Conservation (phyloP, 208 protist species). For the Zelonia costaricensis region DNA sequence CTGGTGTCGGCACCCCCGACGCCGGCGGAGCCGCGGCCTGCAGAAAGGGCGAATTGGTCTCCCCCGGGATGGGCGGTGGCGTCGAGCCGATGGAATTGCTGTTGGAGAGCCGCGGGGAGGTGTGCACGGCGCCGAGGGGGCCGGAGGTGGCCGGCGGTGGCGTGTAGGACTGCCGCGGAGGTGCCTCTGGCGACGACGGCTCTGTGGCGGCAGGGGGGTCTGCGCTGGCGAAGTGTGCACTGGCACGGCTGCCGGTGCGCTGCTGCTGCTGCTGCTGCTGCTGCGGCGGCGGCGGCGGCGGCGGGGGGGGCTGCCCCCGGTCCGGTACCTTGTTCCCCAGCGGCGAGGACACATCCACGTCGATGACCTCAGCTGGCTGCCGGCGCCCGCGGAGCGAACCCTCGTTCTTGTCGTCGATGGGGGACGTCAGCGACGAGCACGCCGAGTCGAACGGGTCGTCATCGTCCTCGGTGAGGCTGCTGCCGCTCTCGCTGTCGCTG, state of each 20-base stretch:
- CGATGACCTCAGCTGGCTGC: background rate
- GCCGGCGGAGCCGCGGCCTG: background rate
- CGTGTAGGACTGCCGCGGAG: conserved; percentile 5
- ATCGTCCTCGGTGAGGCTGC: background rate
- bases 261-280: background rate
- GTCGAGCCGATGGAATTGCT: no score
- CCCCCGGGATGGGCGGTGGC: no score
- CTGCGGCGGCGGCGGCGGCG: background rate
- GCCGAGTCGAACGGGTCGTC: background rate
- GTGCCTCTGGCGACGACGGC: conserved; percentile 2
- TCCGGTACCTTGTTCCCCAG: no score
- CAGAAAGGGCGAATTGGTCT: no score
- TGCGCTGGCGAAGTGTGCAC: background rate
- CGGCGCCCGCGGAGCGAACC: background rate
- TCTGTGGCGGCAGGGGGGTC: background rate
- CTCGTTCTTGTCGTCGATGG: background rate
- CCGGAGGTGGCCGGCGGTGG: conserved; percentile 3
- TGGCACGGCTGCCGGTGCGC: background rate
- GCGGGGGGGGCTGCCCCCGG: no score
- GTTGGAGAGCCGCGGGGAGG: no score
- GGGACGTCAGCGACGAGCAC: background rate
- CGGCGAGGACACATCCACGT: no score
- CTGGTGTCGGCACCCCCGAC: no score
- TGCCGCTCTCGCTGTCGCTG: background rate
- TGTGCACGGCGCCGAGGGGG: no score